Evolutionary conservation across 495 filamentous ascomycete species (phyloP).

Genomic region (Podospora australis): DNA sequence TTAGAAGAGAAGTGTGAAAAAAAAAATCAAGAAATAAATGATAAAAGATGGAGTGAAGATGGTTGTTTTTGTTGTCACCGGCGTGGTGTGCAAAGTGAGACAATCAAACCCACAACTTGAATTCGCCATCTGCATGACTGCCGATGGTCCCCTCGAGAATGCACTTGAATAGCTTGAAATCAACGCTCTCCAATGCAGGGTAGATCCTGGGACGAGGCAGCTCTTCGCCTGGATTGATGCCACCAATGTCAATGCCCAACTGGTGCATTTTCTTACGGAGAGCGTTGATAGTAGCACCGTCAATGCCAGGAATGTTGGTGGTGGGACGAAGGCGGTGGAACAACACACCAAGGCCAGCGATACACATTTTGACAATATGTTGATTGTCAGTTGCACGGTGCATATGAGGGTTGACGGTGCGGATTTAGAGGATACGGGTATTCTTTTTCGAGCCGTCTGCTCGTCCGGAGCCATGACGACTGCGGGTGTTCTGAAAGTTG

Average conservation of each 20-base stretch:
- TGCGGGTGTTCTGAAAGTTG: not conserved
- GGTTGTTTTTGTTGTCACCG: not conserved
- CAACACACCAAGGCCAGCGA: constrained; percentile 18
- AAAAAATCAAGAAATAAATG: not conserved
- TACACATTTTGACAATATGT: constrained; percentile 23
- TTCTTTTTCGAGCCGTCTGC: too few relatives aligned
- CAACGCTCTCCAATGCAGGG: constrained; percentile 4
- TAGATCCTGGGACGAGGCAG: constrained; percentile 12
- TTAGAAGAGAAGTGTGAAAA: not conserved
- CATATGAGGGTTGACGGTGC: constrained; percentile 22
- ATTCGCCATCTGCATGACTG: not conserved
- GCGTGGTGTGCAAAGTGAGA: not conserved
- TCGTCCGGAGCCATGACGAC: too few relatives aligned
- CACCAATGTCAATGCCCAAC: constrained; percentile 5
- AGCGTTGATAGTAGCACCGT: not conserved
- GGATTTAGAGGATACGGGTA: constrained; percentile 20
- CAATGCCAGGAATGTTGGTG: not conserved
- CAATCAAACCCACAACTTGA: not conserved
- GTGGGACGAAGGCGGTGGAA: constrained; percentile 15
- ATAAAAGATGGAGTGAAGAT: not conserved
- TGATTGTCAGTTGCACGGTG: constrained; percentile 17
- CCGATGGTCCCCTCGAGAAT: not conserved
- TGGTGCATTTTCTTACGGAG: constrained; percentile 6
- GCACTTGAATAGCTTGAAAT: constrained; percentile 3
- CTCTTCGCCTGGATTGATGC: not conserved